Base-by-base conservation (phyloP, 495 filamentous ascomycete species). In the Hypoxylon rickii region DNA sequence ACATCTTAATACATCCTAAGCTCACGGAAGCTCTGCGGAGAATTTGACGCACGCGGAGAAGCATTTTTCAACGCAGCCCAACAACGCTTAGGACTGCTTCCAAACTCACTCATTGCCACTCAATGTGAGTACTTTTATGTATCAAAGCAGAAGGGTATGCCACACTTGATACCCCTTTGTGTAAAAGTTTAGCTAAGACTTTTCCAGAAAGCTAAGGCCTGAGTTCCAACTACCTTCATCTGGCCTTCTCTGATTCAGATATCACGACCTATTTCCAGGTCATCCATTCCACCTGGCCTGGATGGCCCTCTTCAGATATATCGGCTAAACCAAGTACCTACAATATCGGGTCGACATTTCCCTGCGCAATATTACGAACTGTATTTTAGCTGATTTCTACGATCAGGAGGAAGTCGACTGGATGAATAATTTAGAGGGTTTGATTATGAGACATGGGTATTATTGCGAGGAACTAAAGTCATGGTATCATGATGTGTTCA, bases 341-440 rank as follows among this genome's bases (percentile, higher is more conserved):
- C 16, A 70, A 50, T 64, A 68, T 15, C 49, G 66, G 7, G 63
- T 59, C 3, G 65, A 61, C 19, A 64, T 70, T 6, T 66, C 63
- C 5, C 64, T 70, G 48, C 51, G 63, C 3, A 49, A 54, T 12
- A 40, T 68, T 8, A 55, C 65, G 13, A 68, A 66, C 31, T 50
- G 63, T 10, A 57, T 67, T 4, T 60, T 54, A 3, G 31, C 11
- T 18, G 50, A 44, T 21, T 19, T 36, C 13, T 44, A 45, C 40
- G 15, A 41, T 13, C 5, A 26, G 1, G 40, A 29, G 3, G 40
- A 37, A 41, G 10, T 1, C 3, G 29, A 2, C 19, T 45, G 50
- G 50, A 8, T 37, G 31, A 1, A 0, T 26, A 33, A 48, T 24
- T 17, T 26, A 21, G 3, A 32, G 12, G 38, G 5, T 3, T 16